Evolutionary conservation across 2,329 filamentous ascomycete species (phyloP).

Genomic region (Teratosphaeria destructans): DNA sequence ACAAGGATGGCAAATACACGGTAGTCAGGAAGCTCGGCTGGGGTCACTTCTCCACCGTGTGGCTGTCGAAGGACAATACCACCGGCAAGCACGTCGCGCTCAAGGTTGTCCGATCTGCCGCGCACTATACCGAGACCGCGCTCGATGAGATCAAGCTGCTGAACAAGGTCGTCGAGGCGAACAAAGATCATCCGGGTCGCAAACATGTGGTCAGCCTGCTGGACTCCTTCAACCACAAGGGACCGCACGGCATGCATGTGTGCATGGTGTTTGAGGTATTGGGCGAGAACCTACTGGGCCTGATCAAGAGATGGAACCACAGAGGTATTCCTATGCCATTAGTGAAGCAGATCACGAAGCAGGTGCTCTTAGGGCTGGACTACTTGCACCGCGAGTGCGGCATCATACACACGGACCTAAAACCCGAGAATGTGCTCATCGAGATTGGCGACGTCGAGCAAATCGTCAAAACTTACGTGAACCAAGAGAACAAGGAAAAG

Average conservation of each 20-base stretch:
- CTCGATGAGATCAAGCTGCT: slow-evolving; percentile 98
- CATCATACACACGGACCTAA: slow-evolving; percentile 96
- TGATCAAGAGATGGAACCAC: slow-evolving; percentile 99
- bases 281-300: slow-evolving; percentile 82
- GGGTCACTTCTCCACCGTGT: slow-evolving; percentile 99
- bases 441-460: slow-evolving; percentile 98
- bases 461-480: slow-evolving; percentile 92
- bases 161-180: slow-evolving; percentile 91
- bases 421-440: slow-evolving; percentile 96
- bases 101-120: slow-evolving; percentile 93
- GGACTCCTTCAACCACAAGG: slow-evolving; percentile 96
- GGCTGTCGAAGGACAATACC: slow-evolving; percentile 69
- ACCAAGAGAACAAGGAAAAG: slow-evolving; percentile 61
- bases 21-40: slow-evolving; percentile 93
- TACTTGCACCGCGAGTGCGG: slow-evolving; percentile 96
- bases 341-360: slow-evolving; percentile 98
- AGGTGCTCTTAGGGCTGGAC: slow-evolving; percentile 88
- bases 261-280: slow-evolving; percentile 99
- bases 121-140: slow-evolving; percentile 97
- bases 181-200: slow-evolving; percentile 85
- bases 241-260: slow-evolving; percentile 89
- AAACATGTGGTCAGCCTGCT: slow-evolving; percentile 92
- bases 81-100: slow-evolving; percentile 91
- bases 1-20: slow-evolving; percentile 95
- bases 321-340: slow-evolving; percentile 91